Evolutionary conservation across 2,329 filamentous ascomycete species (phyloP), one percentile per base, ranked within the genome.

Genomic region (Fusarium globosum): DNA sequence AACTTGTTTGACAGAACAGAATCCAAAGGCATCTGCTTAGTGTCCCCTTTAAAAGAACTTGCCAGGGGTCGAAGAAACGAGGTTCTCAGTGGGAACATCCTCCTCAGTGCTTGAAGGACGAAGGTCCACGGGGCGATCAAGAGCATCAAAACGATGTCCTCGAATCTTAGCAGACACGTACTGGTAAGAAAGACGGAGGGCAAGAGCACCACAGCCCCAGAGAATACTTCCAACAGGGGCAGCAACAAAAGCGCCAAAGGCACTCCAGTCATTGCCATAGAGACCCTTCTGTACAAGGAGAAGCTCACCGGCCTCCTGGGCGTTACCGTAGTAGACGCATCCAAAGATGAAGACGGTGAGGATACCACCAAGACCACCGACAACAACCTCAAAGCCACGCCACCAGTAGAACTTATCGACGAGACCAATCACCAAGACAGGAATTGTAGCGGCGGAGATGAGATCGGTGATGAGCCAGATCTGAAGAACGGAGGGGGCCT

Each of bases 381-480:
- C 87, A 21, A 96, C 89, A 35, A 96, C 93, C 81, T 96, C 94
- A 77, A 94, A 93, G 21, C 94, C 94, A 48, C 91, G 89, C 91
- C 93, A 94, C 86, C 89, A 95, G 83, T 93, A 93, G 81, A 93
- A 92, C 49, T 83, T 83, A 56, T 93, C 89, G 39, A 85, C 88
- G 13, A 96, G 84, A 1, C 94, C 94, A n/a, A 96, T 82, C 55
- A 94, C 84, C 11, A 96, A 85, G 16, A 93, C 91, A 0, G 94
- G 94, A 60, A 96, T 92, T 53, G 91, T 90, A 21, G 92, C 89
- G 3, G 94, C 92, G 21, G 93, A 94, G 67, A 96, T 88, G 13
- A 96, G 87, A 79, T 96, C 93, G 49, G 92, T 93, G 79, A 96
- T 94, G 72, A 96, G 87, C 84, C 94, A 96, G 80, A 96, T 95